phyloP scores from a whole-genome alignment of 176 grass and related monocot species.

The sorghum (Sorghum bicolor) region Sorghum_bicolor_NCBIv3 NC_012876.2:63770501-63771000 shows the following conservation, averaged over 20 bases:
- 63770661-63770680: neutral
- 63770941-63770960: no score
- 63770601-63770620: neutral
- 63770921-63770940: no score
- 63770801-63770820: neutral
- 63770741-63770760: neutral
- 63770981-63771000: no score
- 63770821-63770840: neutral
- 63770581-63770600: neutral
- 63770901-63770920: neutral
- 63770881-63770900: neutral
- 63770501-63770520: neutral
- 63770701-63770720: neutral
- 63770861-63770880: no score
- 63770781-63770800: neutral
- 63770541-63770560: neutral
- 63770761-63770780: neutral
- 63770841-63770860: neutral
- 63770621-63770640: neutral
- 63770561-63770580: neutral
- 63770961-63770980: no score
- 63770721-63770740: neutral
- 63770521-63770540: neutral
- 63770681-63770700: neutral
- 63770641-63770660: neutral